Percentiles rank a stretch among this genome's conserved stretches.
Evolutionary conservation across 441 rosid genomes (phyloP).

Genomic region (Adansonia grandidieri): DNA sequence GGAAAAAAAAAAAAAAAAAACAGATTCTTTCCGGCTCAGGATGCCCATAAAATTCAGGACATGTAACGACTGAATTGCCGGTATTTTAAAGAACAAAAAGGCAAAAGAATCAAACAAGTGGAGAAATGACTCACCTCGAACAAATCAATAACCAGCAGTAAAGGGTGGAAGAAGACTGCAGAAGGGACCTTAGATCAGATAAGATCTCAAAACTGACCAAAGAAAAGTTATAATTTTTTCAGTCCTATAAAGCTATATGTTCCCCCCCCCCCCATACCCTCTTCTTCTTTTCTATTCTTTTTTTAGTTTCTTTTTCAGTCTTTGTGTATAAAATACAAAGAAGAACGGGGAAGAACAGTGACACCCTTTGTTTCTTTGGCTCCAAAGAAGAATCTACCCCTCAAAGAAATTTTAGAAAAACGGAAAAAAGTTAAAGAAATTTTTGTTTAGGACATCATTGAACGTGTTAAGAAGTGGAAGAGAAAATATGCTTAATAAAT

Average conservation of each 20-base stretch:
- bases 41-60: slow-evolving; percentile 39
- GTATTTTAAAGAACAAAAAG: slow-evolving; percentile 25
- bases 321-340: neutral
- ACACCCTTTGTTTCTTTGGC: slow-evolving; percentile 36
- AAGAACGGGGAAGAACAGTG: slow-evolving; percentile 26
- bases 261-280: slow-evolving; percentile 28
- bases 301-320: slow-evolving; percentile 15
- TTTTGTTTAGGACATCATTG: slow-evolving; percentile 26
- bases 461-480: slow-evolving; percentile 33
- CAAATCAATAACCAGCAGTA: slow-evolving; percentile 37
- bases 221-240: slow-evolving; percentile 33
- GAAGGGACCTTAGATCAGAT: slow-evolving; percentile 55
- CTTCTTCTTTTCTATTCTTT: slow-evolving; percentile 15
- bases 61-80: slow-evolving; percentile 33
- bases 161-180: slow-evolving; percentile 35
- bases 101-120: slow-evolving; percentile 36
- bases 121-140: slow-evolving; percentile 48
- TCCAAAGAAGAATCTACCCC: slow-evolving; percentile 35
- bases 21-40: slow-evolving; percentile 48
- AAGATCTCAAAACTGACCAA: slow-evolving; percentile 52
- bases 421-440: slow-evolving; percentile 26
- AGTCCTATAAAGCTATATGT: slow-evolving; percentile 25
- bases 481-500: slow-evolving; percentile 28
- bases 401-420: slow-evolving; percentile 23
- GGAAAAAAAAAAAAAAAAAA: slow-evolving; percentile 1